Evolutionary conservation across 2,329 filamentous ascomycete species (phyloP), one percentile per base, ranked within the genome.

Genomic region (Dothistroma pini): DNA sequence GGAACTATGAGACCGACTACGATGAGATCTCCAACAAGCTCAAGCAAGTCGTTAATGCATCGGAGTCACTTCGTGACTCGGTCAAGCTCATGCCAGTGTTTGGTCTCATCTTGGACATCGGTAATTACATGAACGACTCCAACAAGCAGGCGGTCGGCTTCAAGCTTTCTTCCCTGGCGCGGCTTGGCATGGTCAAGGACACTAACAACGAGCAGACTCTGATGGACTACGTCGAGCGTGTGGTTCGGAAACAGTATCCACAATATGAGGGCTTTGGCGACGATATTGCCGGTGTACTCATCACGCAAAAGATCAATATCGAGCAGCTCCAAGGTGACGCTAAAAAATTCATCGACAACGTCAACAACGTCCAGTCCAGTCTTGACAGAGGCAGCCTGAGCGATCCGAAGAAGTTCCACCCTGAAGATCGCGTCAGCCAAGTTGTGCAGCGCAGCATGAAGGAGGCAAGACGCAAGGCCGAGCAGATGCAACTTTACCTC

Each of bases 61-160:
- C 93, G 4, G 93, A 97, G 77, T 90, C 91, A 10, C 80, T 99
- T 58, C 86, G 93, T 53, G 92, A 96, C 73, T 97, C 93, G 1
- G 91, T 96, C 29, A 89, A 91, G 29, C 79, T 99, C 70, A 96
- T 97, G 88, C 97, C 96, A 67, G 92, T 99, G 52, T 85, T 99
- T 59, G 93, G 93, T 61, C 83, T 97, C 64, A 99, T 99, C 76
- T 81, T 99, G 70, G 93, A 97, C 75, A 96, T 99, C 72, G 95
- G 95, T 76, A 99, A 99, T 77, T 99, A 96, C 83, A 99, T 99
- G 95, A 99, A 99, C 81, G 95, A 97, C 74, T 89, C 93, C 58
- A 97, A 97, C 79, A 99, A 99, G 80, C 95, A 97, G 78, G 95
- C 95, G 4, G 90, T 89, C 60, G 95, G 95, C 64, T 99, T 99